Percentiles rank a stretch among this genome's conserved stretches.
phyloP scores from a whole-genome alignment of 768 basidiomycete genomes.

The Lenzites betulinus region DNA sequence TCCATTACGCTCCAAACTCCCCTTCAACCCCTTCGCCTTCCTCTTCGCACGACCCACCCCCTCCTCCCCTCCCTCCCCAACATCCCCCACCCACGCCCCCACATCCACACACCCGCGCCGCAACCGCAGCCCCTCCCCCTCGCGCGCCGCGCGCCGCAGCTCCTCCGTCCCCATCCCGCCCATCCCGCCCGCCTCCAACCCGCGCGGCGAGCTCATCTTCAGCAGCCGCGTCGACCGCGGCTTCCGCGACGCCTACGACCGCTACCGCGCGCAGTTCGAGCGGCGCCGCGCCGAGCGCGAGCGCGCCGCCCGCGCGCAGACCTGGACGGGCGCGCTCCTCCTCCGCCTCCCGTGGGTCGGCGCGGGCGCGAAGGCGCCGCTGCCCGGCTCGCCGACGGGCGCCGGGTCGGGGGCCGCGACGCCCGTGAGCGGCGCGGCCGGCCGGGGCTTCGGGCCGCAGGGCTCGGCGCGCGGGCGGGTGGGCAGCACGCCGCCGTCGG shows the following conservation, averaged over 20 bases:
- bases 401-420: constrained; percentile 1
- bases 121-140: constrained; percentile 36
- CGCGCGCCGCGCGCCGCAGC: constrained; percentile 34
- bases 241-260: constrained; percentile 92
- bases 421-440: neutral
- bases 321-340: constrained; percentile 35
- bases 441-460: neutral
- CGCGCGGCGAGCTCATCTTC: constrained; percentile 96
- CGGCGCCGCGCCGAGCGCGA: constrained; percentile 67
- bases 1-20: constrained; percentile 62
- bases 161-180: constrained; percentile 61
- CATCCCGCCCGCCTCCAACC: constrained; percentile 88
- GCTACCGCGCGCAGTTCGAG: constrained; percentile 88
- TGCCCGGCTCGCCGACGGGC: neutral
- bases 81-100: constrained; percentile 39
- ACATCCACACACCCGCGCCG: constrained; percentile 1
- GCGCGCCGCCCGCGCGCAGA: constrained; percentile 36
- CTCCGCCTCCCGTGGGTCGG: constrained; percentile 31
- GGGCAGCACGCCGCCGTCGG: neutral
- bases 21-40: constrained; percentile 57
- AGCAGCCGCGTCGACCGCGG: constrained; percentile 79
- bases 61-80: constrained; percentile 34
- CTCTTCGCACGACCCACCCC: constrained; percentile 43
- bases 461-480: neutral
- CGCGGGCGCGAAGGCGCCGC: neutral